Conservation (phyloP, 768 basidiomycete genomes). For the Naganishia vishniacii region DNA sequence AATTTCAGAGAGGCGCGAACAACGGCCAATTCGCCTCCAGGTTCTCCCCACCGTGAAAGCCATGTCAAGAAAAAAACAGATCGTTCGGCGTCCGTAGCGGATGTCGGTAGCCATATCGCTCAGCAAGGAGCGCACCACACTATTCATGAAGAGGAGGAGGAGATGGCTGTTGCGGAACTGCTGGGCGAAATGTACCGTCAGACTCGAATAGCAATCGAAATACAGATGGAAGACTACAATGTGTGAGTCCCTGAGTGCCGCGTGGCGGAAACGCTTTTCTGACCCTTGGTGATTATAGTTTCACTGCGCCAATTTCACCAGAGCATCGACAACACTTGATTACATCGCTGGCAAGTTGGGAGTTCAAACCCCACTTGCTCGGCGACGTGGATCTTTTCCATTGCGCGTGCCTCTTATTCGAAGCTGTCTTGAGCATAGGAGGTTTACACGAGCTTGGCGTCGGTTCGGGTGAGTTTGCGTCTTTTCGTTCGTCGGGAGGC, state of each 20-base stretch:
- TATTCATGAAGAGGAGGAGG: not conserved
- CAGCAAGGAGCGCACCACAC: constrained; percentile 60
- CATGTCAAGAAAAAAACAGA: constrained; percentile 3
- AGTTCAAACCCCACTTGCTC: constrained; percentile 81
- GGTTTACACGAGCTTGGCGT: constrained; percentile 52
- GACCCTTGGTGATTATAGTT: constrained; percentile 26
- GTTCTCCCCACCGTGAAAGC: constrained; percentile 6
- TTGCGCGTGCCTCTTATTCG: constrained; percentile 80
- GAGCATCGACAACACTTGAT: constrained; percentile 60
- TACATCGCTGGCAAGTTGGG: constrained; percentile 67
- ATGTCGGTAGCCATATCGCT: constrained; percentile 28
- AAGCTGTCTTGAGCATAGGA: constrained; percentile 72
- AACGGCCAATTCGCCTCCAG: constrained; percentile 19
- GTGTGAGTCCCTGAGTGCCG: constrained; percentile 32
- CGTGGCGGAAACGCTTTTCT: no score
- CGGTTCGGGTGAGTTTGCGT: constrained; percentile 41
- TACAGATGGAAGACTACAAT: constrained; percentile 43
- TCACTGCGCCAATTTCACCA: constrained; percentile 53
- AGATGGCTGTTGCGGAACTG: constrained; percentile 63
- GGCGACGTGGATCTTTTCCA: constrained; percentile 74
- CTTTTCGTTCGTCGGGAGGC: no score
- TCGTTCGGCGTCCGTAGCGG: constrained; percentile 17
- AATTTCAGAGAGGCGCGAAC: constrained; percentile 23
- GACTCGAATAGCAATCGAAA: constrained; percentile 62
- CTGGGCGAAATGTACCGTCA: constrained; percentile 78